Percentiles rank a stretch among this genome's conserved stretches.
phyloP scores from a whole-genome alignment of 306 rosid species.

The Ziziphus jujuba region DNA sequence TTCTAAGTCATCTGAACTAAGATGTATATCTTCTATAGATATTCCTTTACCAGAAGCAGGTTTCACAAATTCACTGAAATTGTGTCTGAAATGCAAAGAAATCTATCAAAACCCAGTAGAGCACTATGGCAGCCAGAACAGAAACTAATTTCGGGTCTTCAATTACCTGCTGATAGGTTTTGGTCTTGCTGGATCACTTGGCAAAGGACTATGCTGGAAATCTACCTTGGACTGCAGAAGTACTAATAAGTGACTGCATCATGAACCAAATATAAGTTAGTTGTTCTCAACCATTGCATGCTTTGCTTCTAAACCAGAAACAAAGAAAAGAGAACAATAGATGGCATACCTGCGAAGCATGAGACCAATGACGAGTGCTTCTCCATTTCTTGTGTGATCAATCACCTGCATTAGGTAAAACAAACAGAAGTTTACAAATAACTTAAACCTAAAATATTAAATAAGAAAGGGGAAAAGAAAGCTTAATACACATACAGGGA shows the following conservation, averaged over 20 bases:
- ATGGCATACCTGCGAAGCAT: conserved; percentile 78
- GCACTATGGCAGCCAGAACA: conserved; percentile 23
- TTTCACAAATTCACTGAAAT: conserved; percentile 76
- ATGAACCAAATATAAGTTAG: conserved; percentile 24
- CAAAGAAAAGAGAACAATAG: not conserved
- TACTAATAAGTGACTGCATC: conserved; percentile 85
- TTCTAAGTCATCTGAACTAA: conserved; percentile 86
- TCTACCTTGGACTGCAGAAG: conserved; percentile 87
- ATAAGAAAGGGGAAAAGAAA: conserved; percentile 13
- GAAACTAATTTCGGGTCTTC: conserved; percentile 18
- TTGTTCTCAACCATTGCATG: conserved; percentile 12
- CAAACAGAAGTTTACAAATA: conserved; percentile 15
- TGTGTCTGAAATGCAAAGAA: conserved; percentile 56
- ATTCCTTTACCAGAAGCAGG: conserved; percentile 95
- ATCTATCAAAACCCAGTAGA: conserved; percentile 33
- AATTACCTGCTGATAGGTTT: conserved; percentile 63
- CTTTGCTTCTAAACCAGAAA: conserved; percentile 6
- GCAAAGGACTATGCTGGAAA: conserved; percentile 90
- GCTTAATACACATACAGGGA: conserved; percentile 72
- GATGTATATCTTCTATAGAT: conserved; percentile 70
- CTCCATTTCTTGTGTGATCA: conserved; percentile 89
- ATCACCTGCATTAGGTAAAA: conserved; percentile 65
- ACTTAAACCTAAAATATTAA: not conserved
- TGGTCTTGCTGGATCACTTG: conserved; percentile 63
- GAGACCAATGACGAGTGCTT: conserved; percentile 80